Conservation (phyloP, 176 grass and related monocot genomes). For the Eremochloa ophiuroides region DNA sequence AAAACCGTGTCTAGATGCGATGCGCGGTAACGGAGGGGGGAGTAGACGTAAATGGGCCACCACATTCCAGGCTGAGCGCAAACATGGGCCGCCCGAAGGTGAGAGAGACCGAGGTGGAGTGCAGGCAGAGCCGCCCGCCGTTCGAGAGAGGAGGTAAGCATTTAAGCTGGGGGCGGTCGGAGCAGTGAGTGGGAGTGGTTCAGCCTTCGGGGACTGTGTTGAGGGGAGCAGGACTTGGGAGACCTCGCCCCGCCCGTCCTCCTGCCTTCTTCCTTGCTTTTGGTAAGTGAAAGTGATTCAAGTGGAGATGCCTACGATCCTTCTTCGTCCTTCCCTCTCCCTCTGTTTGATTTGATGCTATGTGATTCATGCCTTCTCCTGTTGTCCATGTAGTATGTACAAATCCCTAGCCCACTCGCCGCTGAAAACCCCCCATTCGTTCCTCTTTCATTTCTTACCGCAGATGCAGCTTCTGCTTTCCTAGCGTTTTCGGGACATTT, state of each 20-base stretch:
- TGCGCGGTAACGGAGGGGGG: too few relatives aligned
- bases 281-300: background rate
- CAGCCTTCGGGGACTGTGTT: background rate
- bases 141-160: background rate
- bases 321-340: background rate
- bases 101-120: too few relatives aligned
- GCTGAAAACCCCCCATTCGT: background rate
- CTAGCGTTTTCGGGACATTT: background rate
- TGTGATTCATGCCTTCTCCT: background rate
- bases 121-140: too few relatives aligned
- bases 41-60: too few relatives aligned
- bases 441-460: background rate
- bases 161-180: background rate
- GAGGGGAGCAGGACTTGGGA: background rate
- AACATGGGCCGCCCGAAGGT: too few relatives aligned
- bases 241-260: background rate
- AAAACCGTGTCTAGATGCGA: too few relatives aligned
- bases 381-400: background rate
- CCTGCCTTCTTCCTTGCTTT: background rate
- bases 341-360: background rate
- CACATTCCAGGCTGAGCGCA: too few relatives aligned
- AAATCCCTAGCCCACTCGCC: background rate
- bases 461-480: background rate
- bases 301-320: background rate
- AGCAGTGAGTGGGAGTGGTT: background rate